Base-by-base conservation (phyloP, 345 rosid genomes). In the Camelina neglecta region DNA sequence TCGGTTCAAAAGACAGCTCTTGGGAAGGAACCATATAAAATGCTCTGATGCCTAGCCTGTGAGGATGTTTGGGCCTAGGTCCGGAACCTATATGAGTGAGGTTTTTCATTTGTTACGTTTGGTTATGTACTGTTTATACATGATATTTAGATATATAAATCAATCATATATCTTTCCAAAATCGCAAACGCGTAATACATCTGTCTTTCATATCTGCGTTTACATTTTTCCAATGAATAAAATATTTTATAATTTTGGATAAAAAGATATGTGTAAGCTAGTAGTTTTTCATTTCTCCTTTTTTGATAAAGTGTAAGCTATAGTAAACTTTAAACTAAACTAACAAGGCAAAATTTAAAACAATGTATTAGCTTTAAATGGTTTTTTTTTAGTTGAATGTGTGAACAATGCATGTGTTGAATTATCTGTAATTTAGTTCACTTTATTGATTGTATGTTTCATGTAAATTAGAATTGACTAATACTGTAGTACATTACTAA, bases 401-500 rank as follows among this genome's bases (percentile, higher is more conserved):
- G 53, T 69, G 73, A 55, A 69, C 53, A 39, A 39, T 29, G 31
- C 31, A 38, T 5, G 38, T 5, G n/a, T n/a, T 68, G 42, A 5
- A 10, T 24, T 39, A 23, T 39, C 10, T 69, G 64, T 69, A 13
- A 8, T 26, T 53, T 67, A 15, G 33, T 54, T 63, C 15, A 18
- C 69, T 51, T 62, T 54, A 42, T 73, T 13, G 5, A 11, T 47
- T 35, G 11, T 20, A 2, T 33, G 69, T 62, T 72, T 38, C 70
- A 63, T 20, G 70, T 36, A 73, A 69, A 41, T 41, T 31, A 15
- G 21, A 21, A 11, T 67, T 51, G 60, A 67, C 35, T 36, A 21
- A 26, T 26, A n/a, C n/a, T n/a, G n/a, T 26, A 26, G 29, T 7
- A 7, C 7, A 44, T 42, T 4, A 67, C 33, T 13, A 20, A 36